Conservation (phyloP, 2,329 filamentous ascomycete species). For the Beauveria sp. region DNA sequence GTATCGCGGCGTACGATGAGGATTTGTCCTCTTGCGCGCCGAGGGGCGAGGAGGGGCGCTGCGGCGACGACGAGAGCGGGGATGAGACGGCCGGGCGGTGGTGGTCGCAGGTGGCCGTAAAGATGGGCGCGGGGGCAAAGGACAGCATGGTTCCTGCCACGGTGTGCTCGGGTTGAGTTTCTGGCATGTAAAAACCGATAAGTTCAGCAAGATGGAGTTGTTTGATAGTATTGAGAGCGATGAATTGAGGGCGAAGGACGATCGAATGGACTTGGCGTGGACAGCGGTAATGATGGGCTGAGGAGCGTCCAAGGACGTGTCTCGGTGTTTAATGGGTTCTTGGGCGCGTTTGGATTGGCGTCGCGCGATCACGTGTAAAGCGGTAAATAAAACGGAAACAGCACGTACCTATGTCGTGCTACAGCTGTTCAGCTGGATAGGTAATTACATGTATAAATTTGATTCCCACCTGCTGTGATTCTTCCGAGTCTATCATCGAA, state of each 20-base stretch:
- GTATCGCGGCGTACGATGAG: slow-evolving; percentile 25
- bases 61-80: slow-evolving; percentile 51
- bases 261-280: not conserved
- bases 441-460: too few species aligned
- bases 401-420: not conserved
- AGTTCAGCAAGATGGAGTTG: not conserved
- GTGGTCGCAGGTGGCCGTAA: slow-evolving; percentile 33
- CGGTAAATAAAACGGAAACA: not conserved
- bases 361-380: slow-evolving; percentile 26
- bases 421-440: too few species aligned
- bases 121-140: slow-evolving; percentile 33
- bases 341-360: not conserved
- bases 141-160: slow-evolving; percentile 30
- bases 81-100: slow-evolving; percentile 43
- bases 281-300: not conserved
- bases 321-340: slow-evolving; percentile 5
- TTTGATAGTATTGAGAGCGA: not conserved
- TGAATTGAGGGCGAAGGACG: not conserved
- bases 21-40: slow-evolving; percentile 35
- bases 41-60: slow-evolving; percentile 43
- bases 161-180: slow-evolving; percentile 20
- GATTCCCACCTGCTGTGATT: too few species aligned
- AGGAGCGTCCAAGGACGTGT: not conserved
- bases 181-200: slow-evolving; percentile 18
- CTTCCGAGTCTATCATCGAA: too few species aligned